Percentiles rank a stretch among this genome's conserved stretches.
Evolutionary conservation across 345 rosid genomes (phyloP).

Genomic region (Syzygium jambos): DNA sequence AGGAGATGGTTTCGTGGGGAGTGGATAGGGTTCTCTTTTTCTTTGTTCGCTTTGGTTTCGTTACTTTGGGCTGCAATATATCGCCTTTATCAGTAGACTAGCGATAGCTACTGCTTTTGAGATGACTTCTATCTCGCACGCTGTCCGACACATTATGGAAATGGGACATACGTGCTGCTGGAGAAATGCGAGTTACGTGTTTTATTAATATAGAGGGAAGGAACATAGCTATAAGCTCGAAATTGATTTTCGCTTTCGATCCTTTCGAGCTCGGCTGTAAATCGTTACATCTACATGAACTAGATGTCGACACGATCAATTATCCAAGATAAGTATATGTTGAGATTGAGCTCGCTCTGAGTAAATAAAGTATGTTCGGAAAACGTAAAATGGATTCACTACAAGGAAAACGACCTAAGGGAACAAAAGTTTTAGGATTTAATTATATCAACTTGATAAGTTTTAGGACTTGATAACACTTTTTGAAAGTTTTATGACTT

Average conservation of each 20-base stretch:
- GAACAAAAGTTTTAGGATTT: neutral
- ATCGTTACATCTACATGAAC: neutral
- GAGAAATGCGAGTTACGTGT: neutral
- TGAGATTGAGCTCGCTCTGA: neutral
- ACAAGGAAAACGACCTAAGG: neutral
- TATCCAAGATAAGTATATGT: neutral
- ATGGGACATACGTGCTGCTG: neutral
- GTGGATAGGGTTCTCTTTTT: neutral
- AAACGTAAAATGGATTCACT: neutral
- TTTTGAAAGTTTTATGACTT: no score
- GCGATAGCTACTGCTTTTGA: neutral
- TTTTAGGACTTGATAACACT: no score
- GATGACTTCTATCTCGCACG: neutral
- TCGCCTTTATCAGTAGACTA: neutral
- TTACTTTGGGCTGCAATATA: neutral
- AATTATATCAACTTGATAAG: no score
- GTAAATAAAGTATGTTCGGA: neutral
- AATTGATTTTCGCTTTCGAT: neutral
- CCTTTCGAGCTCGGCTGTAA: neutral
- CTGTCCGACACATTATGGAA: neutral
- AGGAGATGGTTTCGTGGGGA: neutral
- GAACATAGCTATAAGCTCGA: neutral
- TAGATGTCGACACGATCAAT: neutral
- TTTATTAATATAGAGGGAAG: neutral
- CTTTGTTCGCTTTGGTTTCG: neutral